A percentile compares a stretch with the other conserved stretches of the same genome.
These are phyloP conservation scores for Tuber umbilicatum DNA, from an alignment of 495 filamentous ascomycete genomes.

Conservation along the genomic window DNA sequence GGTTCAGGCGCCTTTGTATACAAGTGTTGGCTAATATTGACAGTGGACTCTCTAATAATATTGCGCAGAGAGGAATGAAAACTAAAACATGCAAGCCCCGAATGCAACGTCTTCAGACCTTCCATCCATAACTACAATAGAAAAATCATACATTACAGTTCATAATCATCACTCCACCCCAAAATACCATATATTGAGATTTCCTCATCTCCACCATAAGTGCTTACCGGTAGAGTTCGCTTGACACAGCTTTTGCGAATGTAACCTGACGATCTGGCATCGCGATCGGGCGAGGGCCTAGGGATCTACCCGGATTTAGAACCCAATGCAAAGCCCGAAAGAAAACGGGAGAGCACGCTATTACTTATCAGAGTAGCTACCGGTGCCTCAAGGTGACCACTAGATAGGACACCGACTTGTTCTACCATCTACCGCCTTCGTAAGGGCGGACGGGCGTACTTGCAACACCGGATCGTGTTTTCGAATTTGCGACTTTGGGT, in stretches of 20 bases:
- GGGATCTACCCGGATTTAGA: neutral
- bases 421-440: neutral
- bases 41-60: neutral
- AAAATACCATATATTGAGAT: constrained; percentile 35
- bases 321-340: neutral
- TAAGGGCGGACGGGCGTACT: constrained; percentile 18
- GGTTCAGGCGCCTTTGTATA: too few species aligned
- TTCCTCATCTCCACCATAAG: constrained; percentile 4
- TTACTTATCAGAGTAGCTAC: constrained; percentile 15
- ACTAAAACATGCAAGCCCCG: neutral
- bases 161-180: constrained; percentile 36
- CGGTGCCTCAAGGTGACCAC: constrained; percentile 13
- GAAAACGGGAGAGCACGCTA: constrained; percentile 6
- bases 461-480: constrained; percentile 10
- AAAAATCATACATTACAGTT: constrained; percentile 21
- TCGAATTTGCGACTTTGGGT: neutral
- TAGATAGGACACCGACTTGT: constrained; percentile 21
- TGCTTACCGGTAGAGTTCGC: neutral
- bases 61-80: neutral
- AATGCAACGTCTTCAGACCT: neutral
- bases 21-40: neutral
- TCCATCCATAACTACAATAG: neutral
- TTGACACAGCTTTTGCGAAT: constrained; percentile 22
- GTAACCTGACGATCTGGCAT: constrained; percentile 14
- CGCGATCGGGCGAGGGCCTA: constrained; percentile 22